Conservation (phyloP, 2,329 filamentous ascomycete genomes). For the Lecanicillium sp. region DNA sequence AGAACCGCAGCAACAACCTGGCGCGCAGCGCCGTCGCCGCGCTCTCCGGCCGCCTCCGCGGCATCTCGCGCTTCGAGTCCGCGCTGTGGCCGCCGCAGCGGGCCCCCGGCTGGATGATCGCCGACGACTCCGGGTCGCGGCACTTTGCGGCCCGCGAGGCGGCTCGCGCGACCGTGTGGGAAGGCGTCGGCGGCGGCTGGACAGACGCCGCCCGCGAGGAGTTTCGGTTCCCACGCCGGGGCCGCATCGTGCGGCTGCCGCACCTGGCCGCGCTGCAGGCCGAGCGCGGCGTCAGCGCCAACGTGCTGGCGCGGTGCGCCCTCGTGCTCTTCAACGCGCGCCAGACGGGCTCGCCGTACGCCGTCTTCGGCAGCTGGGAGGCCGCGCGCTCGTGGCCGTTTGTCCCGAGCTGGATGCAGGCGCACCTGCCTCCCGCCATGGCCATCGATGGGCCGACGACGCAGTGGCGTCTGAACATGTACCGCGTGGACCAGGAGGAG, state of each 20-base stretch:
- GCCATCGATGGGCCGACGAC: conserved; percentile 33
- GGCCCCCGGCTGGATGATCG: conserved; percentile 30
- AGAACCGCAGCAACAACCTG: conserved; percentile 25
- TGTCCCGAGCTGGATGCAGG: conserved; percentile 29
- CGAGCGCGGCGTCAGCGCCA: conserved; percentile 20
- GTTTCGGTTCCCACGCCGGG: conserved; percentile 27
- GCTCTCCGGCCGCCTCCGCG: conserved; percentile 27
- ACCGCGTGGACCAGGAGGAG: conserved; percentile 23
- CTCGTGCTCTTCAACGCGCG: conserved; percentile 29
- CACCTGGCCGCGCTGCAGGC: conserved; percentile 20
- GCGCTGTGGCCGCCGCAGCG: conserved; percentile 29
- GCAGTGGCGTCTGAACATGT: conserved; percentile 32
- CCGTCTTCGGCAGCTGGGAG: conserved; percentile 30
- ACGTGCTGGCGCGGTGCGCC: conserved; percentile 27
- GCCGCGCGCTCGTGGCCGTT: conserved; percentile 33
- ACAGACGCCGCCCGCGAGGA: conserved; percentile 22
- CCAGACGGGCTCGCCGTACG: conserved; percentile 25
- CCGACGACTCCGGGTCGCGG: conserved; percentile 22
- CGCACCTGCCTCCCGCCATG: conserved; percentile 29
- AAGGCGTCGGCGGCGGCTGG: conserved; percentile 29
- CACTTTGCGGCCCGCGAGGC: background rate
- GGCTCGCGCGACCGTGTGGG: conserved; percentile 7
- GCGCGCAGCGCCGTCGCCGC: conserved; percentile 24
- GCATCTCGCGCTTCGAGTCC: conserved; percentile 27
- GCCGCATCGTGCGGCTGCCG: conserved; percentile 24